Evolutionary conservation across 768 basidiomycete genomes (phyloP), one percentile per base, ranked within the genome.

Genomic region (Amanita polypyramis): DNA sequence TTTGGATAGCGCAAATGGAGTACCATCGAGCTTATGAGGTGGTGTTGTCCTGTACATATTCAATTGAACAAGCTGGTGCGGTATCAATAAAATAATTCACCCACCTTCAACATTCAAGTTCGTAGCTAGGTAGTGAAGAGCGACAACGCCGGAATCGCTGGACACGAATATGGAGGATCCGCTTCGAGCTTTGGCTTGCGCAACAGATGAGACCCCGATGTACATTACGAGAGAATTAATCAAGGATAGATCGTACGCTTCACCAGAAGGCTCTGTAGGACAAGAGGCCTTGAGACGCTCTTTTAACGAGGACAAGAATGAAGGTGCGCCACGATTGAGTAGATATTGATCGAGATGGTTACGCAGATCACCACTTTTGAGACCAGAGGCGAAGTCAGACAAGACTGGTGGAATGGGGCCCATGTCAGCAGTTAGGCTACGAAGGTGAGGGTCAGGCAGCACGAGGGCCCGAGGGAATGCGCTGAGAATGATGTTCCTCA

Each of bases 1-100:
- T 94, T 96, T 27, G 96, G 95, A 74, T 95, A 98, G 58, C 96
- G 89, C 54, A 99, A 72, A 62, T 98, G 95, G 56, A 93, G 77
- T 37, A 91, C 86, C 63, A 95, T 83, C n/a, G 94, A 82, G 56
- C 82, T 90, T 55, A 98, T 69, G 54, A 98, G 74, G 65, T 92
- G 86, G 67, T 98, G 91, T 80, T 96, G 93, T 54, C 93, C 95
- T 97, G 55, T 1, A 32, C n/a, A 43, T 39, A 34, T 38, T 21
- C 39, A 35, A 30, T 36, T 5, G 7, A 10, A 17, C 12, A 21
- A 17, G 35, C 37, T 43, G 25, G 32, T 43, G 30, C 37, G 7
- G 6, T 14, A 30, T 25, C 14, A 8, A n/a, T 8, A 27, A 7
- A 8, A 14, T 47, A 11, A 12, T 11, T 27, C 37, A 61, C 79